A percentile compares a stretch with the other conserved stretches of the same genome.
Evolutionary conservation across 2,329 filamentous ascomycete species (phyloP).

Genomic region (Penicillium sp.): DNA sequence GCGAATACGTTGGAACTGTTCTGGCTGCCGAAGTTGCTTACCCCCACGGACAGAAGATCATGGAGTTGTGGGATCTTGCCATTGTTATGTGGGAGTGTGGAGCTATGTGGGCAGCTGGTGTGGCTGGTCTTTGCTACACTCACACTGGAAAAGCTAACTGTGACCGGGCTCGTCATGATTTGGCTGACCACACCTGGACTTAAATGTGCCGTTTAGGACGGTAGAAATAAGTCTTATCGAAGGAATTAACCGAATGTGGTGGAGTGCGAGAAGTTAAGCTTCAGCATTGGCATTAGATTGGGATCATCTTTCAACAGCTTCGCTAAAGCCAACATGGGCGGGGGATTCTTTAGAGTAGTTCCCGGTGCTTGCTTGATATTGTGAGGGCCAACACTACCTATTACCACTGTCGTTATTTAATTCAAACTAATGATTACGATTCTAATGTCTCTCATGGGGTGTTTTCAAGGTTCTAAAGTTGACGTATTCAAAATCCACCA

Average conservation of each 20-base stretch:
- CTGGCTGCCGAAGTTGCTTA: conserved; percentile 11
- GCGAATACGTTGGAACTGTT: conserved; percentile 9
- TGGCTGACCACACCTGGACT: conserved; percentile 14
- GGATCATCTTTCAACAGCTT: neutral
- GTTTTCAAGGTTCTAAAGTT: no score
- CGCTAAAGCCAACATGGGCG: neutral
- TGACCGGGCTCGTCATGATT: conserved; percentile 13
- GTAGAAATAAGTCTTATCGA: neutral
- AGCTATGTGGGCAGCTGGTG: conserved; percentile 12
- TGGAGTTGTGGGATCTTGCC: conserved; percentile 15
- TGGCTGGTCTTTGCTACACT: conserved; percentile 15
- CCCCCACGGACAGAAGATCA: conserved; percentile 12
- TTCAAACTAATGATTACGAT: neutral
- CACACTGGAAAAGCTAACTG: conserved; percentile 14
- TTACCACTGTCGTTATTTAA: neutral
- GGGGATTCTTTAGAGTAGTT: neutral
- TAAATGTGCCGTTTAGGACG: neutral
- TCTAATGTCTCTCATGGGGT: no score
- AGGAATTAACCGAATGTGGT: neutral
- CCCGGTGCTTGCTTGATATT: neutral
- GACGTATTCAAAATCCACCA: no score
- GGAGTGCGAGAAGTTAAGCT: neutral
- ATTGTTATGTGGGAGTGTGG: conserved; percentile 18
- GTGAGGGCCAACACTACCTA: neutral
- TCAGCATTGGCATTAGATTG: neutral